Conservation (phyloP, 2,329 filamentous ascomycete species). For the Pseudogymnoascus verrucosus region DNA sequence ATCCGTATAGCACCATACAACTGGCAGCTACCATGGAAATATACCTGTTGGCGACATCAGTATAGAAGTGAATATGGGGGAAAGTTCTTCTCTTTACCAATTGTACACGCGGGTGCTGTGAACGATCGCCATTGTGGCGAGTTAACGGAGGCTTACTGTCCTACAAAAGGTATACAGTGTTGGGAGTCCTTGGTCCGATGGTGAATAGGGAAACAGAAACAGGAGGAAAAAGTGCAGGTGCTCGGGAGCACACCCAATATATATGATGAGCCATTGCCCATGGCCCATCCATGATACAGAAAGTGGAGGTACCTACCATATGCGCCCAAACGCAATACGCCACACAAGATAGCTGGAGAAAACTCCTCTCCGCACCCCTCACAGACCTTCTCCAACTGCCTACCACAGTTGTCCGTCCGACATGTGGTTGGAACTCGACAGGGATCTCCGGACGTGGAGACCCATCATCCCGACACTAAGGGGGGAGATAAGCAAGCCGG, state of each 20-base stretch:
- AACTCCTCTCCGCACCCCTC: slow-evolving; percentile 1
- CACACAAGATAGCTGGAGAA: not conserved
- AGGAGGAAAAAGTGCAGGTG: not conserved
- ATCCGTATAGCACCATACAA: slow-evolving; percentile 69
- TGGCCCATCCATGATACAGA: not conserved
- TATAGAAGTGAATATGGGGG: not conserved
- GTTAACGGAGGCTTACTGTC: not conserved
- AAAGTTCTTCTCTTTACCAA: not conserved
- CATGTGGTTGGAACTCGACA: not conserved
- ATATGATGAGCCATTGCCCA: not conserved
- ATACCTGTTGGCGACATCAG: slow-evolving; percentile 39
- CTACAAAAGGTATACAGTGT: not conserved
- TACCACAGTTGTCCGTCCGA: not conserved
- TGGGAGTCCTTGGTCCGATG: not conserved
- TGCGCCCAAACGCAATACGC: not conserved
- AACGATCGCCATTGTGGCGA: slow-evolving; percentile 5
- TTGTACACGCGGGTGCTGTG: slow-evolving; percentile 6
- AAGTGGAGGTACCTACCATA: not conserved
- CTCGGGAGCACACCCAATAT: not conserved
- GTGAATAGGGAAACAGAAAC: not conserved
- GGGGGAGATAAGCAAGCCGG: not conserved
- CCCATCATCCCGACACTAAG: not conserved
- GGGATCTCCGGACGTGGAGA: not conserved
- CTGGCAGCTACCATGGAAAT: slow-evolving; percentile 62
- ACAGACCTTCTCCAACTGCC: not conserved